phyloP scores from a whole-genome alignment of 2,329 filamentous ascomycete genomes.

The Fusarium pseudocircinatum region DNA sequence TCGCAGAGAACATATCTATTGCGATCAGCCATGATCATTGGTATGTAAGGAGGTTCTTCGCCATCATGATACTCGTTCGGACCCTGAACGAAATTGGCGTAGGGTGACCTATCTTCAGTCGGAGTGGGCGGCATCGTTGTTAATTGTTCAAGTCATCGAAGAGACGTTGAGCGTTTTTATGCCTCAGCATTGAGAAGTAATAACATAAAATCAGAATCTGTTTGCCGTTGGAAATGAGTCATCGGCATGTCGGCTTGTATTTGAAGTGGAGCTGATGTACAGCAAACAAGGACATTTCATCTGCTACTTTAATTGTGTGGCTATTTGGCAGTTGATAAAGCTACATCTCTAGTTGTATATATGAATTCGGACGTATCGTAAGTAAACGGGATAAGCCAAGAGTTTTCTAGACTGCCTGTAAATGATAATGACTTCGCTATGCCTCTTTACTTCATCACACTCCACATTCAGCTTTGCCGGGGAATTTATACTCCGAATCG shows the following conservation, averaged over 20 bases:
- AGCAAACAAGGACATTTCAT: neutral
- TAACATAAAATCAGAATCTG: neutral
- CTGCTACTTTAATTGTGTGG: no score
- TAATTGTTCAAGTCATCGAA: neutral
- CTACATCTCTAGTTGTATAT: neutral
- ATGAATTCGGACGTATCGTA: no score
- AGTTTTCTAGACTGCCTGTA: neutral
- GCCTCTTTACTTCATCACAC: neutral
- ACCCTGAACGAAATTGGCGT: neutral
- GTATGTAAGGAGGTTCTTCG: neutral
- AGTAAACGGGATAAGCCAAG: no score
- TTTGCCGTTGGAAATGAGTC: neutral
- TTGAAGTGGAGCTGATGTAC: neutral
- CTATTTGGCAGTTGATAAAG: neutral
- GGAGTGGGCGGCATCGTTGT: rapidly evolving
- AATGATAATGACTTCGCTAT: neutral
- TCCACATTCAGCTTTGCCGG: neutral
- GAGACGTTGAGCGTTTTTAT: rapidly evolving
- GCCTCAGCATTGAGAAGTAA: neutral
- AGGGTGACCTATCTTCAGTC: neutral
- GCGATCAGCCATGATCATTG: neutral
- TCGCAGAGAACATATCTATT: neutral
- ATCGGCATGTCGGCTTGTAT: neutral
- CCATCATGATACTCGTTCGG: neutral
- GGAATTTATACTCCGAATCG: neutral